Base-by-base conservation (phyloP, 495 filamentous ascomycete genomes). In the Rostrohypoxylon terebratum region DNA sequence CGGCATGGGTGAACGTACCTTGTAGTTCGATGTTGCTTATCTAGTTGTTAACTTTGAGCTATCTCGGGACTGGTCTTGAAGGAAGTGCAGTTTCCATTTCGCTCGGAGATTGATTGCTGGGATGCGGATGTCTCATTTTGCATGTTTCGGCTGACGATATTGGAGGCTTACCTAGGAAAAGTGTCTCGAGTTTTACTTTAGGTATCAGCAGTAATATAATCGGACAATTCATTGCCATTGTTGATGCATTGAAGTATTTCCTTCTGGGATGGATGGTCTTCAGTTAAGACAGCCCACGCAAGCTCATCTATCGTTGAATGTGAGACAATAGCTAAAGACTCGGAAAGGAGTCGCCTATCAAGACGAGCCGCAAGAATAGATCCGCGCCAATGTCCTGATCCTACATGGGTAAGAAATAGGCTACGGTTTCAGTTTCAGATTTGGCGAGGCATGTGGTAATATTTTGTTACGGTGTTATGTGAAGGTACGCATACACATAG, bases 141-240 rank as follows among this genome's bases (percentile, higher is more conserved):
- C 38, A 55, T 9, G 20, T 3, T 20, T 28, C 50, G 8, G 20
- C 20, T 6, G 38, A 10, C 7, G 62, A 34, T 23, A 11, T 50
- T 4, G 2, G 2, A 1, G 62, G 14, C 1, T 0, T 1, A 1
- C 14, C 11, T 33, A n/a, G 6, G 44, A 48, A 20, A 18, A 47
- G 36, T 6, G 57, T 23, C 7, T 47, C 8, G 20, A 42, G 4
- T 42, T 38, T 47, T 21, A 65, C 42, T 4, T 64, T 55, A 40
- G 9, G 55, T 57, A n/a, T 57, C 62, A 20, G 48, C 48, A 10
- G 50, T 38, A n/a, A 65, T 50, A n/a, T 65, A 65, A 16, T 65
- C 38, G 36, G 38, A 45, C 13, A 65, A 18, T 45, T 55, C 62
- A 1, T 13, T 57, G 0, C 20, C 25, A 7, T 18, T 45, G 5